Base-by-base conservation (phyloP, 805 yeast genomes). In the Wickerhamomyces ciferrii region DNA sequence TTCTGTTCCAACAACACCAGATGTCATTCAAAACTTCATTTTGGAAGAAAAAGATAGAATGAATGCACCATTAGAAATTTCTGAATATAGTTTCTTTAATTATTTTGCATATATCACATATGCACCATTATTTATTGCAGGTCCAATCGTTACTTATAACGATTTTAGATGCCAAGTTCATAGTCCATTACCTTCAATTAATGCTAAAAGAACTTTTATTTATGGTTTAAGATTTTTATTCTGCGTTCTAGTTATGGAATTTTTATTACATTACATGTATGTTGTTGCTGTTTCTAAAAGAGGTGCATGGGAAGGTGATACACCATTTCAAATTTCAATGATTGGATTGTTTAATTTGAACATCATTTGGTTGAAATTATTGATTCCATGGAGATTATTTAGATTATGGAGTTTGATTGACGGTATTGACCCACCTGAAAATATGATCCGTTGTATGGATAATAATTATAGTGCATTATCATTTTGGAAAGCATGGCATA, bases 401-500 rank as follows among this genome's bases (percentile, higher is more conserved):
- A 72, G 99, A 51, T 72, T 92, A 53, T 94, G 99, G 99, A 77
- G 94, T 8, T 68, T 94, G 47, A 54, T 87, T n/a, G 99, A 94
- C 64, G 87, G 87, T 0, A 88, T 92, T 44, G 98, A 94, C 59
- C 87, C 98, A 0, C 98, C 99, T 2, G 99, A 94, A 62, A 94
- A 94, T 60, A 94, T 94, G 98, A 82, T 94, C 47, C 74, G 99
- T 48, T 91, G 98, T 62, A 88, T 94, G 81, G 87, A 89, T 62
- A 89, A 94, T 66, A 94, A 94, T 66, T 94, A 83, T 64, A 85
- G 96, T 31, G 94, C 97, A 0, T 65, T 88, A 50, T 89, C 94
- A n/a, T 94, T 94, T 63, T 94, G 99, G 99, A 77, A 98, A 61
- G 96, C 96, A 4, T 94, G 99, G 99, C 99, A 94, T 66, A 78